phyloP scores from a whole-genome alignment of 2,329 filamentous ascomycete species.

The Colletotrichum spaethianum region DNA sequence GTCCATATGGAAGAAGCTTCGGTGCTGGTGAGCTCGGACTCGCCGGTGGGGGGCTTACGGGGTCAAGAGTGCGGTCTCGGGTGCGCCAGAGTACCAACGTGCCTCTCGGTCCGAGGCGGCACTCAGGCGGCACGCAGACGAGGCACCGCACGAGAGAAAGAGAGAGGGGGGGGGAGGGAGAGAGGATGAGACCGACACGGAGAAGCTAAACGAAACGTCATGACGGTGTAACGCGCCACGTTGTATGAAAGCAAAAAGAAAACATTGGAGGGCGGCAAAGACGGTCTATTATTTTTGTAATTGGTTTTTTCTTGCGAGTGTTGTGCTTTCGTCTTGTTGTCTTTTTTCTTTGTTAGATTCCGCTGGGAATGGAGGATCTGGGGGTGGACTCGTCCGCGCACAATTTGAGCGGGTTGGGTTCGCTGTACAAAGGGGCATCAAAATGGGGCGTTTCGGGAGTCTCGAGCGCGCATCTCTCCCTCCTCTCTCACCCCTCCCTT shows the following conservation, averaged over 20 bases:
- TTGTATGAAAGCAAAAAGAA: slow-evolving; percentile 11
- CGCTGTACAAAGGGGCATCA: background rate
- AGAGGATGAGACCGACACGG: background rate
- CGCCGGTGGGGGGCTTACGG: background rate
- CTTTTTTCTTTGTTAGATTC: background rate
- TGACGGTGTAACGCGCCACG: slow-evolving; percentile 19
- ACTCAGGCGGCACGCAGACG: background rate
- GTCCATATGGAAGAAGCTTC: slow-evolving; percentile 69
- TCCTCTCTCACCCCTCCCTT: background rate
- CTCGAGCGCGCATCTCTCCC: background rate
- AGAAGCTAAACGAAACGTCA: slow-evolving; percentile 22
- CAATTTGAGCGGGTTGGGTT: too few relatives aligned
- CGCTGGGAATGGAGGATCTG: background rate
- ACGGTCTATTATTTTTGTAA: too few relatives aligned
- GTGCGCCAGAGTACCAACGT: background rate
- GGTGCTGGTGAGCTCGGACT: slow-evolving; percentile 64
- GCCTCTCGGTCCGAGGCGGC: background rate
- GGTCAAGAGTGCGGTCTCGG: background rate
- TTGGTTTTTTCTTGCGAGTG: background rate
- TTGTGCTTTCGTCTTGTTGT: background rate
- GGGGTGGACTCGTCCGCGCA: background rate
- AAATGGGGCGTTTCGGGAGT: slow-evolving; percentile 7
- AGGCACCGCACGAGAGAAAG: background rate
- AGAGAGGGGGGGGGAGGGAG: too few relatives aligned
- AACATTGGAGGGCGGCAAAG: slow-evolving; percentile 32